Base-by-base conservation (phyloP, 345 rosid species). In the Bruguiera gymnorhiza region DNA sequence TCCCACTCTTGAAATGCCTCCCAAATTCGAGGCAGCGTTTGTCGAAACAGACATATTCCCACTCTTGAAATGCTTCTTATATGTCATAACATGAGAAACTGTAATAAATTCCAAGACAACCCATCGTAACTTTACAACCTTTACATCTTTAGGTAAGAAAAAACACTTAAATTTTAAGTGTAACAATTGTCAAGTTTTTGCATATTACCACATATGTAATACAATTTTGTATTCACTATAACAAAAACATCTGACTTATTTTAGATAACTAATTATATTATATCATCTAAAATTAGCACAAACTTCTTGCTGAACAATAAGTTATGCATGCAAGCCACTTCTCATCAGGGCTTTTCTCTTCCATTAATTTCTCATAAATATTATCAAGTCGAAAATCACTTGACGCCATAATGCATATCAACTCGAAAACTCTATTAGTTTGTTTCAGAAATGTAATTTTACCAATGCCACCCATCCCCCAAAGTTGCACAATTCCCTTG, bases 221-320 rank as follows among this genome's bases (percentile, higher is more conserved):
- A 70, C 1, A 0, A 75, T 6, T 54, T 69, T 75, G 32, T 39
- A 75, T 21, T 23, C 43, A 18, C 4, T 39, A 2, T 39, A 4
- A 10, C 16, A 11, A 48, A 70, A 62, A 11, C 51, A 5, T 54
- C 74, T 67, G 13, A 59, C 20, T 16, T 32, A 20, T 0, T 3
- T 0, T 15, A 65, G 27, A 59, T 70, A 13, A 70, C 4, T 55
- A 8, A 3, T 9, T 75, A 54, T 69, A 73, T 69, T 46, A 75
- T 1, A 43, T 75, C 78, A 27, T 69, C 70, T n/a, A 74, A 18
- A 6, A 70, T 19, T 9, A 31, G 2, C 19, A 70, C 61, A 69
- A 65, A 57, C 21, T 75, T 75, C 26, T 69, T 43, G 1, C 0
- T 11, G 4, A 2, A 0, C 4, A 36, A 36, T 6, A 36, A 8